Evolutionary conservation across 2,329 filamentous ascomycete species (phyloP).

Genomic region (Talaromyces sp.): DNA sequence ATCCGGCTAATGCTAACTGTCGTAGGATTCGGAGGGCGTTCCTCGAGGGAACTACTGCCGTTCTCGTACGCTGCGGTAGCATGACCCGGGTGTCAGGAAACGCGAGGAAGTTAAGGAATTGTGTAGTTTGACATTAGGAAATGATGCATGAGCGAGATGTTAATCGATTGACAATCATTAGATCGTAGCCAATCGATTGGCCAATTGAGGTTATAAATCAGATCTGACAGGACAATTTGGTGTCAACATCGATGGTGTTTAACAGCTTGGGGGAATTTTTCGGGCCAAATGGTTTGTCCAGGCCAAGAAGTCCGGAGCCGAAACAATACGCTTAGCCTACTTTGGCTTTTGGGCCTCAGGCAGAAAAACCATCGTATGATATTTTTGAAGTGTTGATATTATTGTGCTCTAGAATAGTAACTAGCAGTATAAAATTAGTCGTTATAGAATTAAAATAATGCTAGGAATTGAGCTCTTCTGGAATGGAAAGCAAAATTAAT

Average conservation of each 20-base stretch:
- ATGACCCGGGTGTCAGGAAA: slow-evolving; percentile 19
- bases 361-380: neutral
- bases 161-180: neutral
- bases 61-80: slow-evolving; percentile 26
- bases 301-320: slow-evolving; percentile 5
- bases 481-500: neutral
- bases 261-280: slow-evolving; percentile 2
- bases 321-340: neutral
- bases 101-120: neutral
- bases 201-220: neutral
- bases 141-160: neutral
- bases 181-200: neutral
- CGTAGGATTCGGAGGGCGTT: slow-evolving; percentile 41
- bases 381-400: neutral
- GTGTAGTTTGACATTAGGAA: slow-evolving; percentile 1
- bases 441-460: neutral
- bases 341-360: neutral
- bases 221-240: neutral
- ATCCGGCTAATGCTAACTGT: slow-evolving; percentile 30
- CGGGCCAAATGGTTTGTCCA: neutral
- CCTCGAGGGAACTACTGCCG: slow-evolving; percentile 38
- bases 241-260: neutral
- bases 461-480: neutral
- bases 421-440: no score
- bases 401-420: no score